Evolutionary conservation across 176 grass and related monocot species (phyloP), one percentile per base, ranked within the genome.

Genomic region (Neostapfia colusana): DNA sequence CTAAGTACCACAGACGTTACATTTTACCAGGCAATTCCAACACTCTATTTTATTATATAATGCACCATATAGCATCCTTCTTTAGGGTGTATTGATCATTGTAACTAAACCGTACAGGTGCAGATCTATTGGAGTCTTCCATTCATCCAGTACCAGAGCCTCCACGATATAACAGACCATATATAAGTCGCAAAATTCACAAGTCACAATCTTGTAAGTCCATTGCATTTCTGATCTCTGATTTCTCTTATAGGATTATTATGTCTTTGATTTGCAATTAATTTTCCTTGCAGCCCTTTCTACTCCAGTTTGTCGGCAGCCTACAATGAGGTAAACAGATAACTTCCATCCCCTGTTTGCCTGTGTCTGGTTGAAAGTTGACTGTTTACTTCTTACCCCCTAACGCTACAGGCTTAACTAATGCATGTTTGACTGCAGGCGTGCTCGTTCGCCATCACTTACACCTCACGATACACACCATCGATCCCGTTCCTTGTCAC

Each of bases 1-100:
- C 95, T 1, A 84, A 88, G 72, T 92, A 92, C 78, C 87, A 99
- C 74, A 95, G 85, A 55, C 89, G 81, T 77, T 99, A 99, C 79
- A 82, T 92, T 72, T 76, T 99, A 57, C 89, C 87, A 87, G 95
- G 95, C 38, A 92, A 89, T 69, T 82, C 57, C 70, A 54, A 54
- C 0, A n/a, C 35, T 7, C 37, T 41, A 23, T 65, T 80, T 18
- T 61, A 4, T 67, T 64, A 2, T 5, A 26, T n/a, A 65, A 21
- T 73, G 55, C 4, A 64, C 63, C 55, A 56, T 16, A 10, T 26
- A 43, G 34, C 5, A 56, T 23, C 54, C 45, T 58, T 39, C 1
- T 18, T 64, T 42, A 42, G 16, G 10, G 17, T 87, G 59, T 58
- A 59, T 59, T 26, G 18, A 41, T 50, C 49, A 84, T 58, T 18